Percentiles rank a stretch among this genome's conserved stretches.
phyloP scores from a whole-genome alignment of 2,329 filamentous ascomycete genomes.

The Cytospora paraplurivora region DNA sequence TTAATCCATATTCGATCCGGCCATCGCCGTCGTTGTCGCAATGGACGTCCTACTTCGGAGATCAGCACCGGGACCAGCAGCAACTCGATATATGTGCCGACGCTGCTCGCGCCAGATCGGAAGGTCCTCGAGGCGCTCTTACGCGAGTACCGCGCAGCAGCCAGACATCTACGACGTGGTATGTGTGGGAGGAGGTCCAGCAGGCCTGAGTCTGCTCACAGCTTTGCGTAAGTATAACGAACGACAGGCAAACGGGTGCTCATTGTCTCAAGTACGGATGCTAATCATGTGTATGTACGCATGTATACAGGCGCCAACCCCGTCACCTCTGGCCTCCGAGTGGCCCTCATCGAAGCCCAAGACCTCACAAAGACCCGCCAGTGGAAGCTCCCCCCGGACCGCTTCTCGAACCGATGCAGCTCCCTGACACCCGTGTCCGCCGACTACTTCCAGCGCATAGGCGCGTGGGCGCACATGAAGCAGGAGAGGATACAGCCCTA shows the following conservation, averaged over 20 bases:
- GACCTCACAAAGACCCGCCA: conserved; percentile 70
- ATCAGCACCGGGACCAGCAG: conserved; percentile 12
- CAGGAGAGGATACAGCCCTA: conserved; percentile 78
- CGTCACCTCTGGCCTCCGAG: conserved; percentile 72
- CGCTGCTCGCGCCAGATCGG: conserved; percentile 48
- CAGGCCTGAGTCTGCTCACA: conserved; percentile 79
- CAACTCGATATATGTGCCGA: conserved; percentile 47
- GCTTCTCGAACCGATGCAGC: conserved; percentile 93
- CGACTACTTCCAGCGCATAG: conserved; percentile 79
- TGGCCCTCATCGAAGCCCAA: conserved; percentile 90
- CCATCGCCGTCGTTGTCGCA: not conserved
- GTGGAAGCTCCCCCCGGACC: conserved; percentile 66
- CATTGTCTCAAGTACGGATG: not conserved
- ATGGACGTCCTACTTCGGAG: conserved; percentile 34
- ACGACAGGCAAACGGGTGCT: not conserved
- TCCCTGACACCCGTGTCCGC: conserved; percentile 89
- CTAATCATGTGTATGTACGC: not conserved
- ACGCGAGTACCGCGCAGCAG: conserved; percentile 43
- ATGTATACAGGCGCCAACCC: conserved; percentile 68
- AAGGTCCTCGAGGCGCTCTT: conserved; percentile 41
- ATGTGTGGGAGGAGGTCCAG: conserved; percentile 86
- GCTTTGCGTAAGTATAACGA: conserved; percentile 65
- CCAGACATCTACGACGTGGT: conserved; percentile 91
- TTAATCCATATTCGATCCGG: not conserved
- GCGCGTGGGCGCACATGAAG: conserved; percentile 80